Evolutionary conservation across 2,329 filamentous ascomycete genomes (phyloP).

Genomic region (Beauveria caledonica): DNA sequence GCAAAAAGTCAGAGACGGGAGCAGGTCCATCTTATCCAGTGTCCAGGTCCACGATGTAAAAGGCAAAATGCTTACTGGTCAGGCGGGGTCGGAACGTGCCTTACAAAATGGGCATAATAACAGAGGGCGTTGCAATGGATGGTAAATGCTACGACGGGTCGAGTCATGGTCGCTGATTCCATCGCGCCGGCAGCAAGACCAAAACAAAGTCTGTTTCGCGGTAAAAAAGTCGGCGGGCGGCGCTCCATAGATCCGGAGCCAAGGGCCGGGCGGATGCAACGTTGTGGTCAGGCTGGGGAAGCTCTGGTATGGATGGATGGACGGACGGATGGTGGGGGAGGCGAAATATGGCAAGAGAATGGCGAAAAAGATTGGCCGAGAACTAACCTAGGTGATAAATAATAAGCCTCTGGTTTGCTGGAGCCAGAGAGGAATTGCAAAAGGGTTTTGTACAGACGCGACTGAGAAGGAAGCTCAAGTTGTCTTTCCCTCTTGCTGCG

Average conservation of each 20-base stretch:
- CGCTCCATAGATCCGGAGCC: not conserved
- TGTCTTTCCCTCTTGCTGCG: too few relatives aligned
- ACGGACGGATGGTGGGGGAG: not conserved
- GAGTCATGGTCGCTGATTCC: not conserved
- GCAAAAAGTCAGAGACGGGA: not conserved
- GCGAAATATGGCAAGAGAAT: not conserved
- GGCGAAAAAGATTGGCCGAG: not conserved
- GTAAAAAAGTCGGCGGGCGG: not conserved
- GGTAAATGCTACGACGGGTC: not conserved
- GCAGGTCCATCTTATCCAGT: constrained; percentile 10
- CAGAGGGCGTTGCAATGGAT: not conserved
- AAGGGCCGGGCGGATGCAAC: constrained; percentile 14
- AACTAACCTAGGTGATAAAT: too few relatives aligned
- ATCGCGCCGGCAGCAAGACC: too few relatives aligned
- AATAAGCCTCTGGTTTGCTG: too few relatives aligned
- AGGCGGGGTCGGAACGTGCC: not conserved
- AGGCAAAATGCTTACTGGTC: constrained; percentile 8
- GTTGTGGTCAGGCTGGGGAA: constrained; percentile 13
- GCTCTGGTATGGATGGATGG: constrained; percentile 1
- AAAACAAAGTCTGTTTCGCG: not conserved
- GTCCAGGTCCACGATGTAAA: constrained; percentile 10
- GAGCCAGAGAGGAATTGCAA: too few relatives aligned
- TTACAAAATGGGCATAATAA: too few relatives aligned
- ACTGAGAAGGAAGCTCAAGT: too few relatives aligned
- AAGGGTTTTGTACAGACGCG: too few relatives aligned